Percentiles rank a stretch among this genome's conserved stretches.
phyloP scores from a whole-genome alignment of 2,329 filamentous ascomycete genomes.

The Hymenoscyphus salicellus region DNA sequence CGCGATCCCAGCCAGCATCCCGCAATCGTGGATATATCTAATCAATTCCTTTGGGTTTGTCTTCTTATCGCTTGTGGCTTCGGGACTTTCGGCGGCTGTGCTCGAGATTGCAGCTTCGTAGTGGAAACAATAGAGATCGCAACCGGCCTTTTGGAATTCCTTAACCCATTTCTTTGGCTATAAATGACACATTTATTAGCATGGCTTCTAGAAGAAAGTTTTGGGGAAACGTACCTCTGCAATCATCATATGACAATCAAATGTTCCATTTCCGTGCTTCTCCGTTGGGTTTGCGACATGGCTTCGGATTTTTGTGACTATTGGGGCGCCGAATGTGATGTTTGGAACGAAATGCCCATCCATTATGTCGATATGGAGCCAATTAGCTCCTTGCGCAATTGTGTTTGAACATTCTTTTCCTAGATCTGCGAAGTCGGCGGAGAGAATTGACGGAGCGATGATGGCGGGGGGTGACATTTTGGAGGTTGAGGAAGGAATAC shows the following conservation, averaged over 20 bases:
- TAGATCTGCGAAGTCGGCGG: slow-evolving; percentile 88
- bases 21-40: slow-evolving; percentile 82
- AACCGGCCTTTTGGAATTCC: slow-evolving; percentile 89
- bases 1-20: slow-evolving; percentile 88
- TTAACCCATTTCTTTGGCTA: slow-evolving; percentile 98
- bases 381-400: slow-evolving; percentile 83
- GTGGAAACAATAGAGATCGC: slow-evolving; percentile 99
- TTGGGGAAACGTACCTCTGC: slow-evolving; percentile 63
- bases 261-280: slow-evolving; percentile 78
- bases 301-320: slow-evolving; percentile 87
- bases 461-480: slow-evolving; percentile 85
- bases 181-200: slow-evolving; percentile 1
- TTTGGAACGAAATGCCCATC: slow-evolving; percentile 99
- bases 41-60: slow-evolving; percentile 85
- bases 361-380: slow-evolving; percentile 76
- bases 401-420: slow-evolving; percentile 83
- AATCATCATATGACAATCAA: slow-evolving; percentile 99
- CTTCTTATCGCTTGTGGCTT: slow-evolving; percentile 62
- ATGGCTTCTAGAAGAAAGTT: neutral
- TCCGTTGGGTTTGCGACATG: slow-evolving; percentile 75
- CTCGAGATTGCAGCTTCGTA: slow-evolving; percentile 90
- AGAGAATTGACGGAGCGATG: slow-evolving; percentile 96
- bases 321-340: slow-evolving; percentile 92
- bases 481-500: neutral
- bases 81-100: slow-evolving; percentile 77